Evolutionary conservation across 257 asterid species (phyloP).

Genomic region (Voacanga thouarsii): DNA sequence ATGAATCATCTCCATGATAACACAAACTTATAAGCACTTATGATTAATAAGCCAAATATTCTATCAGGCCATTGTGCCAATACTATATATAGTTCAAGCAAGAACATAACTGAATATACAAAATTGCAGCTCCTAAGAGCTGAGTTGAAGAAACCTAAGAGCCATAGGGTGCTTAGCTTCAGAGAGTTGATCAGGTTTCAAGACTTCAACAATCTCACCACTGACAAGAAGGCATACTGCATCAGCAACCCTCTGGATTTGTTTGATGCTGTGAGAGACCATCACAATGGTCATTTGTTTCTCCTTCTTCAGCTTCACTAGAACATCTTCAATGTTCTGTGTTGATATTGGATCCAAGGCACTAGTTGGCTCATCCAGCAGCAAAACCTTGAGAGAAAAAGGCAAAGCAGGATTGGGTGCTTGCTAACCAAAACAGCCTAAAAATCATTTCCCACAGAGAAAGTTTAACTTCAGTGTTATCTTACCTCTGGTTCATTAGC

Average conservation of each 20-base stretch:
- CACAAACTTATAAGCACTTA: neutral
- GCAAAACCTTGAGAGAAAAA: slow-evolving; percentile 40
- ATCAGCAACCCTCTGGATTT: slow-evolving; percentile 71
- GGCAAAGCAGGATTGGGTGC: neutral
- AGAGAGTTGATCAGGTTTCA: slow-evolving; percentile 50
- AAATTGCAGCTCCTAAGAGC: slow-evolving; percentile 30
- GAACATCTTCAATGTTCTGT: slow-evolving; percentile 65
- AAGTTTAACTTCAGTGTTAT: neutral
- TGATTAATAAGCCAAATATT: neutral
- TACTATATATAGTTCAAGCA: slow-evolving; percentile 4
- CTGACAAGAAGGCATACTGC: slow-evolving; percentile 60
- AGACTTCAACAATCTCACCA: slow-evolving; percentile 68
- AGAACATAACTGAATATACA: neutral
- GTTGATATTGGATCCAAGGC: slow-evolving; percentile 78
- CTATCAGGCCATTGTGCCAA: neutral
- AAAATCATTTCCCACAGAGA: neutral
- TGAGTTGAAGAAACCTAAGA: slow-evolving; percentile 62
- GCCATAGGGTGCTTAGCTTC: slow-evolving; percentile 79
- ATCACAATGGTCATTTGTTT: slow-evolving; percentile 47
- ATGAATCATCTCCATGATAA: neutral
- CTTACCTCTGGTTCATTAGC: slow-evolving; percentile 78
- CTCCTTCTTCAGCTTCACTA: slow-evolving; percentile 57
- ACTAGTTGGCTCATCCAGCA: slow-evolving; percentile 78
- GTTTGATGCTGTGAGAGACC: slow-evolving; percentile 78
- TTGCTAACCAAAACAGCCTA: neutral